Conservation (phyloP, 768 basidiomycete genomes). For the Suillus lakei region DNA sequence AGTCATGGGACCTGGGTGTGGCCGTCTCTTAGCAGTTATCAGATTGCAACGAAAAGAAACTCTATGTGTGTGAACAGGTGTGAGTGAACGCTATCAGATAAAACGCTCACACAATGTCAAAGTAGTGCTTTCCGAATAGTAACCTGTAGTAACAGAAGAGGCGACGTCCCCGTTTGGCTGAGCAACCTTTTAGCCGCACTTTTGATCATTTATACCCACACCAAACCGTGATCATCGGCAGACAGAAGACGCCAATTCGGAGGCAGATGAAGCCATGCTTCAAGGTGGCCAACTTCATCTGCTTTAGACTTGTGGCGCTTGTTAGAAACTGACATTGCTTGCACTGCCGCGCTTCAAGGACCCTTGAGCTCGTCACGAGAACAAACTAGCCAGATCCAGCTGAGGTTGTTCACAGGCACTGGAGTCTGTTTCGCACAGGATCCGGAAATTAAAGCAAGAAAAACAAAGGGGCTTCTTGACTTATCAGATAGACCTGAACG, state of each 20-base stretch:
- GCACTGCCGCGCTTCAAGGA: constrained; percentile 9
- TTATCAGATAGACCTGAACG: constrained; percentile 18
- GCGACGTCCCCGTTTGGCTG: background rate
- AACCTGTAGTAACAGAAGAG: background rate
- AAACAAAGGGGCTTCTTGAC: constrained; percentile 3
- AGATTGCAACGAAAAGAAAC: background rate
- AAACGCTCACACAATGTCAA: background rate
- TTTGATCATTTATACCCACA: background rate
- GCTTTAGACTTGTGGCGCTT: constrained; percentile 7
- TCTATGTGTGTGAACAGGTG: constrained; percentile 5
- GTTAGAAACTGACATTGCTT: constrained; percentile 3
- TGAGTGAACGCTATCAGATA: constrained; percentile 5
- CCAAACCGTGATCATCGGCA: background rate
- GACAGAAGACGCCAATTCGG: background rate
- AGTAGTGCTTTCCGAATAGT: constrained; percentile 1
- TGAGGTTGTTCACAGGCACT: constrained; percentile 27
- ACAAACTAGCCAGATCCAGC: constrained; percentile 14
- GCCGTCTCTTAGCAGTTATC: background rate
- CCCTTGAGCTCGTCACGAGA: constrained; percentile 14
- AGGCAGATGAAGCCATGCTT: constrained; percentile 2
- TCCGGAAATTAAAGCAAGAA: constrained; percentile 12
- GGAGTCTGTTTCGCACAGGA: constrained; percentile 5
- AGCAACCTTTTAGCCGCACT: background rate
- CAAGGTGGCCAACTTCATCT: background rate
- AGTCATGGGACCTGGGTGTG: too few relatives aligned